Evolutionary conservation across 108 stramenopile genomes (phyloP), one percentile per base, ranked within the genome.

Genomic region (Discostella pseudostelligera): DNA sequence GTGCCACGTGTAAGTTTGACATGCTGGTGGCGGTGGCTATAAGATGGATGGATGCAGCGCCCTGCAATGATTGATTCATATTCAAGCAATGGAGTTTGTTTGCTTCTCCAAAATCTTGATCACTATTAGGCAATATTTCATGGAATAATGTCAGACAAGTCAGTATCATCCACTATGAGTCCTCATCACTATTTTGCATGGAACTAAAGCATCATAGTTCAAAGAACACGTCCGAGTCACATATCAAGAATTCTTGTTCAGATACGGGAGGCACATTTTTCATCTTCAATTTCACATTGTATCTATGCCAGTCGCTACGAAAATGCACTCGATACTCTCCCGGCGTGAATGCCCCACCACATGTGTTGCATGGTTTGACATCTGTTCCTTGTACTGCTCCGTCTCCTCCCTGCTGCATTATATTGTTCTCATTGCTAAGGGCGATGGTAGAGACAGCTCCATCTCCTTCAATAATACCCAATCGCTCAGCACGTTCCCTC

Each of bases 251-350:
- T 70, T 94, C 93, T 51, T 82, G 55, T 59, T 93, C 89, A 22
- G 74, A 78, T 3, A 96, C 81, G 11, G 89, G 80, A 1, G 84
- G 48, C 19, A 65, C 50, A 9, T 87, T 82, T 20, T 83, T 81
- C 89, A 96, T 63, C 60, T 96, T 97, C n/a, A 96, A 69, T 62
- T 96, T 96, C 46, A 96, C 84, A 74, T 99, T 99, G 82, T 92
- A 95, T 11, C 92, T 80, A 72, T 97, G 97, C 96, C 95, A 95
- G 70, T 97, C 96, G 45, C 83, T 82, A 28, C 88, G 83, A 83
- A 96, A 99, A 62, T 99, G 98, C 9, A 88, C 76, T 40, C 97
- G 73, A 55, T 96, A 94, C 42, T 68, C 87, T 17, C 81, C 60
- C 14, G 80, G 75, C 17, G 74, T 66, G 49, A 94, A 94, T 8